phyloP scores from a whole-genome alignment of 1,139 yeast genomes.

The Kazachstania sp. region DNA sequence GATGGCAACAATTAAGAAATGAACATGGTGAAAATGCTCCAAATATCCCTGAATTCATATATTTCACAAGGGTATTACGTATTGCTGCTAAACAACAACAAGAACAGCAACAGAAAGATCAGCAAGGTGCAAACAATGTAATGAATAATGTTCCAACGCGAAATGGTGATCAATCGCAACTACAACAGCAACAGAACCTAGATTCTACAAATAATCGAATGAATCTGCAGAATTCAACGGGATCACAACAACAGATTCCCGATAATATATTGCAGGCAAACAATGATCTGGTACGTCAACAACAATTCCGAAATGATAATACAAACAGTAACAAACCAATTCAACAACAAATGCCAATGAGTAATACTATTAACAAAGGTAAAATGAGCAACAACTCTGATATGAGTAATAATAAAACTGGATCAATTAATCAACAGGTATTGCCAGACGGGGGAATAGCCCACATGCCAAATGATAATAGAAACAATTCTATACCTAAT shows the following conservation, averaged over 20 bases:
- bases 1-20: constrained; percentile 55
- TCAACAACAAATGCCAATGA: background rate
- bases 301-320: no score
- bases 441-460: no score
- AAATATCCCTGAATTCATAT: constrained; percentile 53
- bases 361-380: background rate
- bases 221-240: background rate
- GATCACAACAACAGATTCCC: background rate
- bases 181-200: background rate
- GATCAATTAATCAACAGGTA: background rate
- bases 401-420: background rate
- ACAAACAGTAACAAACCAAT: no score
- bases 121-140: background rate
- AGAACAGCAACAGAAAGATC: constrained; percentile 25
- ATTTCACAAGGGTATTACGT: constrained; percentile 48
- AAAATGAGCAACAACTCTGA: background rate
- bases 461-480: background rate
- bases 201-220: background rate
- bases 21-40: constrained; percentile 60
- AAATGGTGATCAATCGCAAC: background rate
- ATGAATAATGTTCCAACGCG: background rate
- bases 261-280: no score
- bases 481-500: background rate
- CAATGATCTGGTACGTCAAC: no score
- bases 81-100: constrained; percentile 45